A percentile compares a stretch with the other conserved stretches of the same genome.
Evolutionary conservation across 805 yeast species (phyloP).

Genomic region (Barnettozyma californica): DNA sequence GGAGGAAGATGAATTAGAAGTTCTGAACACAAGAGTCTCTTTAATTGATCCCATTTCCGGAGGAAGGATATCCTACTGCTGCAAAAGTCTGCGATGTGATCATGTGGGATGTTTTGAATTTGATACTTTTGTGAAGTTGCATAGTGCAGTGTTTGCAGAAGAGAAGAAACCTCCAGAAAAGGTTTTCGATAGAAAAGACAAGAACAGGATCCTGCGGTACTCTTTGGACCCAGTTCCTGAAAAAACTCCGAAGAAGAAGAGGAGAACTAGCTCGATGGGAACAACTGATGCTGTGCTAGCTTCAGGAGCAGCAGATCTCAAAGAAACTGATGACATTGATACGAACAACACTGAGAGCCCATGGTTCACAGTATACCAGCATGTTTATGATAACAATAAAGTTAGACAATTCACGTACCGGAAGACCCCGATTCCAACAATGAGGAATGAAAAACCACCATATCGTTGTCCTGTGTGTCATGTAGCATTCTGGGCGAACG

Average conservation of each 20-base stretch:
- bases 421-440: background rate
- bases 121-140: slow-evolving; percentile 1
- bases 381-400: background rate
- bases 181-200: background rate
- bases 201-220: background rate
- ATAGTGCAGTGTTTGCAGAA: background rate
- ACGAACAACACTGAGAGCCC: background rate
- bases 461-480: slow-evolving; percentile 3
- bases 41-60: slow-evolving; percentile 2
- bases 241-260: background rate
- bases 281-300: background rate
- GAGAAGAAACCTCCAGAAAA: background rate
- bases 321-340: background rate
- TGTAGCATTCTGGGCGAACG: background rate
- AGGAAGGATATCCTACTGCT: slow-evolving; percentile 1
- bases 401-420: background rate
- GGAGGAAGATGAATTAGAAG: slow-evolving; percentile 1
- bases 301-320: too few relatives aligned
- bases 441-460: background rate
- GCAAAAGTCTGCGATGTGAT: slow-evolving; percentile 1
- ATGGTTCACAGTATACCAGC: background rate
- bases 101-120: slow-evolving; percentile 4
- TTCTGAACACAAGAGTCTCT: background rate
- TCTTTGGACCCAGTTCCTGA: background rate
- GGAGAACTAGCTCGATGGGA: background rate